A percentile compares a stretch with the other conserved stretches of the same genome.
phyloP scores from a whole-genome alignment of 495 filamentous ascomycete genomes.

The Parmelia sp. region DNA sequence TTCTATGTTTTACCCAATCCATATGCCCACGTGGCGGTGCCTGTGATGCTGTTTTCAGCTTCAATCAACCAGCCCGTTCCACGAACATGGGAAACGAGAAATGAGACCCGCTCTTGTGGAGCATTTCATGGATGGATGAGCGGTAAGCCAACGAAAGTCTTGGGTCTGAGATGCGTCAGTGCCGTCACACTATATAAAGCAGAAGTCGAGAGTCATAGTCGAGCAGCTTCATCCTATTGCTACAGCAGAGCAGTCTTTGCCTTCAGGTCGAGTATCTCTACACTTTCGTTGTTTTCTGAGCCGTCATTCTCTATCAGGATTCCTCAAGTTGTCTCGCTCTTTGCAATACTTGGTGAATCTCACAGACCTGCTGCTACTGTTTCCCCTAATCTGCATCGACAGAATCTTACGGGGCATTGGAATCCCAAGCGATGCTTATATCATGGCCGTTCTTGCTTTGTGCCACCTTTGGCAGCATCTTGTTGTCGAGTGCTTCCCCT shows the following conservation, averaged over 20 bases:
- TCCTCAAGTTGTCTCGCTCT: neutral
- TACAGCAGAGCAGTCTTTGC: neutral
- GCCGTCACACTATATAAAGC: neutral
- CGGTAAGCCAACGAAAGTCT: neutral
- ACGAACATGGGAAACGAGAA: neutral
- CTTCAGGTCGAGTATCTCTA: neutral
- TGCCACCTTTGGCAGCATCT: neutral
- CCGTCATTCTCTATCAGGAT: neutral
- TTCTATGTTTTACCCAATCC: neutral
- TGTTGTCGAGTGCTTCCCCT: neutral
- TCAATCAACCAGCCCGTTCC: neutral
- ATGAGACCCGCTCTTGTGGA: neutral
- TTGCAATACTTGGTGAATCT: neutral
- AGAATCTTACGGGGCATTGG: no score
- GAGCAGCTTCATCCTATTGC: neutral
- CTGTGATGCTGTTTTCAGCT: neutral
- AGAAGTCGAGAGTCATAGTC: no score
- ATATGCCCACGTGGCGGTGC: constrained; percentile 3
- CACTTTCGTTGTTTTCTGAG: neutral
- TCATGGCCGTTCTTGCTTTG: neutral
- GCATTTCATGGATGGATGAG: neutral
- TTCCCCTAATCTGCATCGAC: no score
- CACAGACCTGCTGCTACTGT: neutral
- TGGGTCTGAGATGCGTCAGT: neutral
- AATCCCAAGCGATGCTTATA: neutral